phyloP scores from a whole-genome alignment of 2,329 filamentous ascomycete species.

The Amauroascus verrucosus region DNA sequence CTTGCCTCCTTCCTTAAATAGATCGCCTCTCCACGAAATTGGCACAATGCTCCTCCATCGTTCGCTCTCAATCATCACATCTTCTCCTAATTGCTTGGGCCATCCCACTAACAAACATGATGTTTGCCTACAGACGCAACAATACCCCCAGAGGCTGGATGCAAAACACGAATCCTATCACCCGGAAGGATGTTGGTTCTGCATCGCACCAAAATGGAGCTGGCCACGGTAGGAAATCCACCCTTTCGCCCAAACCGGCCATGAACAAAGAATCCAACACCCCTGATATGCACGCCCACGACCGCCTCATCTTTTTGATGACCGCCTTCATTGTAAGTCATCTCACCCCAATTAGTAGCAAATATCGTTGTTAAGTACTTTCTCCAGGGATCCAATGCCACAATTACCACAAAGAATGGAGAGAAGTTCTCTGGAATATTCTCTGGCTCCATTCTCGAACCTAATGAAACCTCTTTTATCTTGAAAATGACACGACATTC shows the following conservation, averaged over 20 bases:
- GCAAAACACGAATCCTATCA: constrained; percentile 51
- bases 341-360: not conserved
- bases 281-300: constrained; percentile 49
- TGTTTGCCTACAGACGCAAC: constrained; percentile 35
- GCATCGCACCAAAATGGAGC: constrained; percentile 45
- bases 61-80: not conserved
- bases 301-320: constrained; percentile 50
- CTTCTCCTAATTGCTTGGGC: not conserved
- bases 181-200: constrained; percentile 42
- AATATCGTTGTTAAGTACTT: constrained; percentile 6
- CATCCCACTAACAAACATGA: constrained; percentile 1
- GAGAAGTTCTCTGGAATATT: constrained; percentile 54
- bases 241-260: constrained; percentile 30
- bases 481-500: constrained; percentile 55
- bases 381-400: constrained; percentile 45
- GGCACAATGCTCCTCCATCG: not conserved
- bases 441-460: constrained; percentile 45
- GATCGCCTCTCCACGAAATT: too few relatives aligned
- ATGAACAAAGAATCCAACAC: constrained; percentile 42
- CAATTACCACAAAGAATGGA: constrained; percentile 49
- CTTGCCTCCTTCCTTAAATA: not conserved
- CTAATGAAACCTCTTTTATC: constrained; percentile 45
- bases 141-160: constrained; percentile 52
- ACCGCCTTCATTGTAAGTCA: constrained; percentile 49
- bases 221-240: constrained; percentile 35